A percentile compares a stretch with the other conserved stretches of the same genome.
phyloP scores from a whole-genome alignment of 441 rosid species.

The California macrophylla region DNA sequence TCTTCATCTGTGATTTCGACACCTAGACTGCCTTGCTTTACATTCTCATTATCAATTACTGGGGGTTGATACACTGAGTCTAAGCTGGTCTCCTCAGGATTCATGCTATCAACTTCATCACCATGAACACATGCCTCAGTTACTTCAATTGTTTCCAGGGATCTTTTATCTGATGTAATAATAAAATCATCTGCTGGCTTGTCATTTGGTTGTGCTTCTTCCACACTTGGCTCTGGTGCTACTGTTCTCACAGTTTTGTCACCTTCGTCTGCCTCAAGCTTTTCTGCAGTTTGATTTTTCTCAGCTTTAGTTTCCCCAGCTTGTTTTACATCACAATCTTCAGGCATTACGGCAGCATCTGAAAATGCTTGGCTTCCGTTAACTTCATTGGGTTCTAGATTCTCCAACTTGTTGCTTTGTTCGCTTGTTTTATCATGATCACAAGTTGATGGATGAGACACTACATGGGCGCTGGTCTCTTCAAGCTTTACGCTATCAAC shows the following conservation, averaged over 20 bases:
- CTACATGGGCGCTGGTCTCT: background rate
- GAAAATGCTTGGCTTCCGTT: background rate
- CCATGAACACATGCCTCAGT: background rate
- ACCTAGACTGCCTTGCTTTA: slow-evolving; percentile 1
- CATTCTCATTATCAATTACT: background rate
- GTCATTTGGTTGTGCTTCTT: background rate
- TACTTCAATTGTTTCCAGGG: background rate
- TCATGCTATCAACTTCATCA: background rate
- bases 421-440: background rate
- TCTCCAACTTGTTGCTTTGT: background rate
- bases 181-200: background rate
- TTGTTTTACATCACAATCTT: background rate
- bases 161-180: background rate
- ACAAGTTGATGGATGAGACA: background rate
- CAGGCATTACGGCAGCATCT: background rate
- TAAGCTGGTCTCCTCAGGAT: background rate
- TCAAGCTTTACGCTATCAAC: background rate
- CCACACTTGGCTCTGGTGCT: background rate
- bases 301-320: background rate
- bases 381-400: background rate
- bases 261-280: background rate
- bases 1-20: background rate
- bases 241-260: background rate
- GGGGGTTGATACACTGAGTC: background rate
- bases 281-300: background rate